Evolutionary conservation across 805 yeast species (phyloP).

Genomic region (Lipomyces chichibuensis): DNA sequence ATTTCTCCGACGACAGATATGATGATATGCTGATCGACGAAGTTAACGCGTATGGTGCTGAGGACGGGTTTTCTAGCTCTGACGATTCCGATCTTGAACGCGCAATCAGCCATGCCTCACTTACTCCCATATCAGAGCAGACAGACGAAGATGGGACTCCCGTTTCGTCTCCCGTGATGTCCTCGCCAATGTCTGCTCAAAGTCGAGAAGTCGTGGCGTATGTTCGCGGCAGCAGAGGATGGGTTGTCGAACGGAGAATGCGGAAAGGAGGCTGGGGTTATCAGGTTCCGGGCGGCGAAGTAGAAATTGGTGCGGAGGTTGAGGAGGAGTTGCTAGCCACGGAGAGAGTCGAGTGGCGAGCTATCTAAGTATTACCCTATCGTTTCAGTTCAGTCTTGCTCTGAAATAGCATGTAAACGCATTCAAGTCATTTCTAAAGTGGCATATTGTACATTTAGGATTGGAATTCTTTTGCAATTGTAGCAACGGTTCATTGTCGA

Average conservation of each 20-base stretch:
- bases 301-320: neutral
- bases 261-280: conserved; percentile 20
- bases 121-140: conserved; percentile 25
- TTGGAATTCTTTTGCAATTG: neutral
- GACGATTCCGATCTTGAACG: neutral
- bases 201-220: conserved; percentile 33
- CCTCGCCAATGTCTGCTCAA: conserved; percentile 1
- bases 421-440: neutral
- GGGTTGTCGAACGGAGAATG: conserved; percentile 35
- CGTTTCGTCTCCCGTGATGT: conserved; percentile 9
- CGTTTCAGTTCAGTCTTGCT: neutral
- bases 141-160: conserved; percentile 18
- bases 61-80: conserved; percentile 9
- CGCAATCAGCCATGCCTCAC: conserved; percentile 17
- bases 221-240: conserved; percentile 28
- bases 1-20: conserved; percentile 16
- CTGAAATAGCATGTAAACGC: neutral
- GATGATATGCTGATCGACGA: conserved; percentile 27
- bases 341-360: conserved; percentile 23
- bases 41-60: conserved; percentile 16
- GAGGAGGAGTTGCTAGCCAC: conserved; percentile 25
- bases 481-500: neutral
- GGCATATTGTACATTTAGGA: neutral
- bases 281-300: conserved; percentile 5
- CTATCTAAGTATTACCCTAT: conserved; percentile 6